These are phyloP conservation scores for Senna tora DNA, from an alignment of 306 rosid genomes.

Conservation along the genomic window DNA sequence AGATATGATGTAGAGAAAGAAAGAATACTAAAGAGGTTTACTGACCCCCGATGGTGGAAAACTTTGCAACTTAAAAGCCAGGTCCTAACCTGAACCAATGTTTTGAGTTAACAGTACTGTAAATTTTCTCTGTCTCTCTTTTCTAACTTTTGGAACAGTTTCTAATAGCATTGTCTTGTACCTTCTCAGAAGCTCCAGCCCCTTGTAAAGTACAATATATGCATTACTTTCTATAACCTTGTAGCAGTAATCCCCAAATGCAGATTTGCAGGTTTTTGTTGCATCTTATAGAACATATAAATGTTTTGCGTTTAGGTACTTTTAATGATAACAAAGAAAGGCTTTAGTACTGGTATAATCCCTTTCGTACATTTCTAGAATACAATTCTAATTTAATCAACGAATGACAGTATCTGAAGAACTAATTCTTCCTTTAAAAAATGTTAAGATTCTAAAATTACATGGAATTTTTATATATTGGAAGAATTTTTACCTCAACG, in stretches of 20 bases:
- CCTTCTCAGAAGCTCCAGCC: background rate
- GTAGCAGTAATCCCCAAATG: background rate
- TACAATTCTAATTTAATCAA: background rate
- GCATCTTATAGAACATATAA: slow-evolving; percentile 14
- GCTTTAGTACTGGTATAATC: slow-evolving; percentile 6
- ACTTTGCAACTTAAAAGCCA: too few species aligned
- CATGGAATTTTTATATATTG: slow-evolving; percentile 2
- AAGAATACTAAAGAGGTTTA: too few species aligned
- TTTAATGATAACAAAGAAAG: background rate
- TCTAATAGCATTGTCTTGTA: background rate
- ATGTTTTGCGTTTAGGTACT: background rate
- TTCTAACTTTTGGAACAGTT: background rate
- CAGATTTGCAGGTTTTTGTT: background rate
- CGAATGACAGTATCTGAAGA: background rate
- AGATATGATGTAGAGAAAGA: too few species aligned
- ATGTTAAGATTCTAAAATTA: slow-evolving; percentile 17
- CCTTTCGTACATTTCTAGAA: background rate
- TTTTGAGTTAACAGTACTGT: too few species aligned
- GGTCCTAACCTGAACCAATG: too few species aligned
- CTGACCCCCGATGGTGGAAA: too few species aligned
- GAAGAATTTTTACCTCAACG: slow-evolving; percentile 79
- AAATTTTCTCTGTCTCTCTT: too few species aligned
- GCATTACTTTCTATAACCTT: background rate
- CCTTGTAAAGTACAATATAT: background rate
- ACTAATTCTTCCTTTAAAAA: background rate